Base-by-base conservation (phyloP, 2,329 filamentous ascomycete species). In the Hypoxylon sp. region DNA sequence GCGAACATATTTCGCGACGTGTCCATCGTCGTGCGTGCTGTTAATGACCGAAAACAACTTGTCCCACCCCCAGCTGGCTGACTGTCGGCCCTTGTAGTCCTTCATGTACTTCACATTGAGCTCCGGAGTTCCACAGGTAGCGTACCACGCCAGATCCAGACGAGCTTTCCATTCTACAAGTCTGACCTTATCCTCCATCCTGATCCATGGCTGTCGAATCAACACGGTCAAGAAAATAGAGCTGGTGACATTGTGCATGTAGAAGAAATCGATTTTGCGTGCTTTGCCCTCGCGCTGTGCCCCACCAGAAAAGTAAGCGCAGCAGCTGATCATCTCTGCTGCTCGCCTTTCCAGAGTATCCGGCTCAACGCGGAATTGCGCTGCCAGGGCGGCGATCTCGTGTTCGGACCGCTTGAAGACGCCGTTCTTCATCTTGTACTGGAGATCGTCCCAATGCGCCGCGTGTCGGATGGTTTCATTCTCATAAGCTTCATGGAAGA, bases 101-200 rank as follows among this genome's bases (percentile, higher is more conserved):
- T 12, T 12, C 5, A 77, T 60, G 16, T 53, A 43, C 2, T 73
- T 64, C 5, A 16, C 27, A 45, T 73, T n/a, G 2, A 78, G 69
- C 37, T 67, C 48, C 0, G 89, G 85, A 0, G 81, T 80, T 5
- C 82, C 81, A 7, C 86, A 80, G 0, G 87, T 87, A 0, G 86
- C 86, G 72, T 93, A 93, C 81, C 89, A 82, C 37, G 83, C 78
- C 2, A 93, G 80, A 73, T 91, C 89, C 54, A 84, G 76, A 41
- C 90, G 84, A 3, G 81, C 86, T 74, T 91, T 92, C 83, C 85
- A 90, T 75, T 91, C 87, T 3, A 93, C 78, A 0, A 93, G 77
- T 2, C 89, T 84, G 19, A 80, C 77, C 69, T 88, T 88, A 53
- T 79, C 74, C 27, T 70, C 75, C 4, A 76, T 16, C 2, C 45